phyloP scores from a whole-genome alignment of 2,329 filamentous ascomycete species.

The Fusarium abutilonis region DNA sequence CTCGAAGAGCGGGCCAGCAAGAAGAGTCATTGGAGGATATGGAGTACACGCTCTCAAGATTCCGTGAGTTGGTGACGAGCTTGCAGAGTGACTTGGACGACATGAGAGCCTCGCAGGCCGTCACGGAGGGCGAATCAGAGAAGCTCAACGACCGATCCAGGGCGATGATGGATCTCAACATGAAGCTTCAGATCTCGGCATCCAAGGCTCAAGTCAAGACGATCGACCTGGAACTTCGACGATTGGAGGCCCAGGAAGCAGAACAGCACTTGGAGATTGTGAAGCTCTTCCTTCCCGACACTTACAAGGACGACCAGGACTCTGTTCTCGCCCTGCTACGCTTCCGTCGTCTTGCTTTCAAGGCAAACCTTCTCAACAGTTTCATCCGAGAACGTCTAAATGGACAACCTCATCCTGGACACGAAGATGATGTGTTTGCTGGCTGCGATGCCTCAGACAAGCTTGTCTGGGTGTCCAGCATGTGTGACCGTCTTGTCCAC shows the following conservation, averaged over 20 bases:
- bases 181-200: constrained; percentile 90
- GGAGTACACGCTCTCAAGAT: constrained; percentile 88
- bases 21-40: constrained; percentile 85
- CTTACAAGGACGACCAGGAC: constrained; percentile 80
- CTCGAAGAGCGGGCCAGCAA: constrained; percentile 76
- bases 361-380: constrained; percentile 79
- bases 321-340: constrained; percentile 88
- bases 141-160: constrained; percentile 88
- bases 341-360: constrained; percentile 89
- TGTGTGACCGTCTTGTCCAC: constrained; percentile 85
- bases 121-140: constrained; percentile 91
- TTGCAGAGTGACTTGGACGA: constrained; percentile 89
- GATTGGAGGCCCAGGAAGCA: constrained; percentile 88
- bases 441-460: constrained; percentile 86
- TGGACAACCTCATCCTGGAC: constrained; percentile 71
- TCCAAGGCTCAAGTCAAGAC: constrained; percentile 93
- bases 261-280: constrained; percentile 89
- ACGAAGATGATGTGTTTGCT: constrained; percentile 81
- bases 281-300: constrained; percentile 87
- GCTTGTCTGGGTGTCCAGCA: constrained; percentile 81
- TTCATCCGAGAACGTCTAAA: constrained; percentile 83
- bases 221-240: constrained; percentile 87
- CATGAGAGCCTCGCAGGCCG: constrained; percentile 88
- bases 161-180: constrained; percentile 96
- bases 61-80: constrained; percentile 87